phyloP scores from a whole-genome alignment of 1,284 basidiomycete species.

The Dichomitus squalens region DNA sequence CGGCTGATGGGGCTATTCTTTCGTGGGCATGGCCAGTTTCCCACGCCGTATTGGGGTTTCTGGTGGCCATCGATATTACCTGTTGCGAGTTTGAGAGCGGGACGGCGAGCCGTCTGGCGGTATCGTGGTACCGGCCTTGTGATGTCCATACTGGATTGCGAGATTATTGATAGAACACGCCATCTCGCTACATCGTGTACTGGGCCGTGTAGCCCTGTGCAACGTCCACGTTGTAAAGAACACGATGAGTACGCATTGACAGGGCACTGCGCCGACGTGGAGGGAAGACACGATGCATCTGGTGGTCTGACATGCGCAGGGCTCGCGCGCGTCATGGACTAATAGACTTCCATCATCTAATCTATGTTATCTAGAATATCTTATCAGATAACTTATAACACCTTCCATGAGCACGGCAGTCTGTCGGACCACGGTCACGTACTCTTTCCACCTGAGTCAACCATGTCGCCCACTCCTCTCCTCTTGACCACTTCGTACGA shows the following conservation, averaged over 20 bases:
- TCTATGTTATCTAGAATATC: background rate
- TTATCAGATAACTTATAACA: conserved; percentile 24
- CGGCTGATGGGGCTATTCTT: conserved; percentile 1
- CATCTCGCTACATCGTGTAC: background rate
- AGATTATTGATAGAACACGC: background rate
- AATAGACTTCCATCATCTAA: background rate
- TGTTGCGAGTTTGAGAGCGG: background rate
- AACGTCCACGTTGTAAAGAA: background rate
- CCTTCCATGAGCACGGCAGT: background rate
- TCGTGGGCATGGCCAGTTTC: background rate
- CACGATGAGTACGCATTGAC: background rate
- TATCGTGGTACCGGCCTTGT: background rate
- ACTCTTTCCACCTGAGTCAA: conserved; percentile 8
- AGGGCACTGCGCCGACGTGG: background rate
- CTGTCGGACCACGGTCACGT: background rate
- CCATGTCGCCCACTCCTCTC: conserved; percentile 8
- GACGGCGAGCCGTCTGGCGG: background rate
- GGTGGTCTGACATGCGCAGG: background rate
- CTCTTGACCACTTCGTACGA: conserved; percentile 12
- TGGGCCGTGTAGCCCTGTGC: background rate
- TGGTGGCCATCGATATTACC: background rate
- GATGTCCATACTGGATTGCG: background rate
- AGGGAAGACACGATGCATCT: background rate
- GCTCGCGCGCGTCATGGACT: too few relatives aligned
- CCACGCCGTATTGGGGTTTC: conserved; percentile 4